Base-by-base conservation (phyloP, 768 basidiomycete species). In the Suillus subaureus region DNA sequence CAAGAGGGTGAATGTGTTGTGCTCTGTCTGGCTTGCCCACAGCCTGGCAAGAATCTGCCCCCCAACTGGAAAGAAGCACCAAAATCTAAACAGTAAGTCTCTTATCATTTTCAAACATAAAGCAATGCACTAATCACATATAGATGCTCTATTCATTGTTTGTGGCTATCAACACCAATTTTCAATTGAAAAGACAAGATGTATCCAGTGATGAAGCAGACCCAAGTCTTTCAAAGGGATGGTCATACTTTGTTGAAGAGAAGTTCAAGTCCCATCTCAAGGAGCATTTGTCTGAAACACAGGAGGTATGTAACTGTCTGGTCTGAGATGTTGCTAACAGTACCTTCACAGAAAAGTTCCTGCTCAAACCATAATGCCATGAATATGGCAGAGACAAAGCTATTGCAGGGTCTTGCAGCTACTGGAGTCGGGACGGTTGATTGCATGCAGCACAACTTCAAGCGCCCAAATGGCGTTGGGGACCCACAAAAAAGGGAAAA, bases 121-220 rank as follows among this genome's bases (percentile, higher is more conserved):
- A 31, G 31, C 31, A 31, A 31, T 31, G 31, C 31, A 2, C 31
- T 31, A 31, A 31, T 31, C 31, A 31, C 31, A 23, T 12, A 3
- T 42, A 78, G 78, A 63, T 79, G 74, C 42, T 77, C 4, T 72
- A 74, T 61, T 45, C 49, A 0, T 43, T 70, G 6, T 75, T 76
- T 54, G 33, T 79, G 1, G 72, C 70, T 1, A 72, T 79, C 1
- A 75, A 79, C 60, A 71, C 75, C 2, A 79, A 79, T 64, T 79
- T 79, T 60, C 64, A 73, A 0, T 68, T 79, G 26, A 76, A 76
- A 43, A 60, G 70, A 8, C 64, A 66, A 33, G 68, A 70, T 35
- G 70, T 72, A 0, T 77, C 75, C 8, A 73, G 28, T 9, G 69
- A 73, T 6, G 67, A 69, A 16, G 64, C 45, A 3, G 76, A 78